Percentiles rank a stretch among this genome's conserved stretches.
phyloP scores from a whole-genome alignment of 73 alveolate species.

The Durusdinium trenchii region DNA sequence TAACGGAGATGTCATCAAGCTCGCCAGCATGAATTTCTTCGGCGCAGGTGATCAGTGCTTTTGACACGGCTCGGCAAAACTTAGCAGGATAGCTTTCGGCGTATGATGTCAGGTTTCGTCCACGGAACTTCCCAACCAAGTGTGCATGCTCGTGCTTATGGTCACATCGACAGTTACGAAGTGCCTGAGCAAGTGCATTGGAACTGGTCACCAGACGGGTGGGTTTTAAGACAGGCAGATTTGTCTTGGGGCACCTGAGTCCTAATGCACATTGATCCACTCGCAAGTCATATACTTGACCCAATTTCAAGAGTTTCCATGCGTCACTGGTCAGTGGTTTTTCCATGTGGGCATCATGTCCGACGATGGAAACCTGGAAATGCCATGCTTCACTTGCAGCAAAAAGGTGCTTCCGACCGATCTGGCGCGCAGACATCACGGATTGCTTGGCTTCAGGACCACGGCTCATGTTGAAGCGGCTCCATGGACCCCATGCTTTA shows the following conservation, averaged over 20 bases:
- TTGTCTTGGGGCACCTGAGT: background rate
- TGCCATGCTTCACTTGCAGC: background rate
- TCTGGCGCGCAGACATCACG: background rate
- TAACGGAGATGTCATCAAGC: background rate
- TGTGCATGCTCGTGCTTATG: background rate
- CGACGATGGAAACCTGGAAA: background rate
- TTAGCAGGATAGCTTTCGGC: background rate
- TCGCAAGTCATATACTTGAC: background rate
- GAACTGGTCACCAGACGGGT: background rate
- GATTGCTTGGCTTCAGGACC: background rate
- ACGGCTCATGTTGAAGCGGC: background rate
- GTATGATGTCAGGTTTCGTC: background rate
- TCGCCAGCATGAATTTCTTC: background rate
- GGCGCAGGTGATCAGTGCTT: background rate
- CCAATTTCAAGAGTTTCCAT: background rate
- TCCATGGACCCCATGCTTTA: slow-evolving; percentile 41
- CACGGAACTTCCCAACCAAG: background rate
- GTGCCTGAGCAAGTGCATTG: background rate
- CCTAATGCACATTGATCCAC: background rate
- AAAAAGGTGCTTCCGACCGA: background rate
- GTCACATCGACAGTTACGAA: background rate
- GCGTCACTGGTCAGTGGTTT: background rate
- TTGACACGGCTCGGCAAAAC: background rate
- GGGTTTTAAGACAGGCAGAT: background rate
- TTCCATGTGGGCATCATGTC: background rate